Percentiles rank a stretch among this genome's conserved stretches.
phyloP scores from a whole-genome alignment of 371 early-diverging fungal genomes.

The Mortierella sp. region DNA sequence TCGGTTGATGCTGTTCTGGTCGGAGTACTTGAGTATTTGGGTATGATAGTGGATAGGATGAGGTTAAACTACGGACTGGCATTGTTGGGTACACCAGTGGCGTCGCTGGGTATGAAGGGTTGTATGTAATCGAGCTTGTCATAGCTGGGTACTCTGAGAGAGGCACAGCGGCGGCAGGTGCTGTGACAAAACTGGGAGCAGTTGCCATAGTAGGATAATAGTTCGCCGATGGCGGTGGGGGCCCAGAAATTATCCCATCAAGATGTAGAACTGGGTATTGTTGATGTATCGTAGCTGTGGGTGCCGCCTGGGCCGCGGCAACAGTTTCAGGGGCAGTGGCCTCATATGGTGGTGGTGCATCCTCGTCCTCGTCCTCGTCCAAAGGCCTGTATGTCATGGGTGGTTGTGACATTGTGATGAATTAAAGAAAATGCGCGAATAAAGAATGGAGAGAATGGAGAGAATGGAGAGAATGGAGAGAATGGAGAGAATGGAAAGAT shows the following conservation, averaged over 20 bases:
- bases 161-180: not conserved
- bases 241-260: not conserved
- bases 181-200: not conserved
- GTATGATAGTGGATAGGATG: conserved; percentile 3
- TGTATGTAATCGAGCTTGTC: not conserved
- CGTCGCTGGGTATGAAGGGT: not conserved
- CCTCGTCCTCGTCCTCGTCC: conserved; percentile 22
- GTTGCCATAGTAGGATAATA: conserved; percentile 22
- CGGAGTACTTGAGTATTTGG: not conserved
- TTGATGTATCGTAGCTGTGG: not conserved
- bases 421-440: not conserved
- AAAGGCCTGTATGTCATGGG: conserved; percentile 18
- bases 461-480: too few species aligned
- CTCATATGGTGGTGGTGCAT: conserved; percentile 35
- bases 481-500: not conserved
- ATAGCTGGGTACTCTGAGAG: conserved; percentile 19
- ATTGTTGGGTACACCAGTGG: conserved; percentile 16
- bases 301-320: not conserved
- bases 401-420: conserved; percentile 5
- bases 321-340: conserved; percentile 2
- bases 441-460: not conserved
- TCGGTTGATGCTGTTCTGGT: conserved; percentile 12
- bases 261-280: conserved; percentile 13
- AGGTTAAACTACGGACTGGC: not conserved
- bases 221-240: conserved; percentile 18